These are phyloP conservation scores for grape (Vitis vinifera) DNA, from an alignment of 164 flowering plant species.

Conservation along the genomic window DNA sequence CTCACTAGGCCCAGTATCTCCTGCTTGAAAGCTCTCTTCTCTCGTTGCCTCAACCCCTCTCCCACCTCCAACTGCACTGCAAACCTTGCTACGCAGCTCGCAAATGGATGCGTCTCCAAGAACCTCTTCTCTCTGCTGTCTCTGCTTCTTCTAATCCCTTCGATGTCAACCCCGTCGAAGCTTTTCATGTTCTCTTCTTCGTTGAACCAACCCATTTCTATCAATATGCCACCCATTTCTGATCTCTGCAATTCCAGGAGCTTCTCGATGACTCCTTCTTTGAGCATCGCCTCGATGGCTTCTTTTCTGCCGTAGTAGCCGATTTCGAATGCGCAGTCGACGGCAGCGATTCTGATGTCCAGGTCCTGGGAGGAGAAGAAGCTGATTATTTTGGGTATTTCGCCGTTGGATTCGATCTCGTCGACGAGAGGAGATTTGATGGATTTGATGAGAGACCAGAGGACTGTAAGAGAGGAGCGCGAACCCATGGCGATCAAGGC, in stretches of 20 bases:
- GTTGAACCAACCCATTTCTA: constrained; percentile 40
- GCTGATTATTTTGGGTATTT: constrained; percentile 52
- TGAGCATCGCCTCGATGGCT: constrained; percentile 77
- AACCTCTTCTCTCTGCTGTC: constrained; percentile 34
- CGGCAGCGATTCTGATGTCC: constrained; percentile 29
- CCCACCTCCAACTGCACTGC: constrained; percentile 89
- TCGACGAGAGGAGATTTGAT: constrained; percentile 87
- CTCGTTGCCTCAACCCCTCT: constrained; percentile 87
- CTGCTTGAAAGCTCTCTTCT: constrained; percentile 71
- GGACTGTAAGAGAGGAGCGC: constrained; percentile 41
- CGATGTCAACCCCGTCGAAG: constrained; percentile 1
- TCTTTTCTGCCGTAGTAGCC: constrained; percentile 89
- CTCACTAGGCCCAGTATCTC: constrained; percentile 63
- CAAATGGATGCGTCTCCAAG: constrained; percentile 60
- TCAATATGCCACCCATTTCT: constrained; percentile 60
- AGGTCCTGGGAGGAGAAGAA: constrained; percentile 35
- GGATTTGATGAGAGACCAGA: constrained; percentile 51
- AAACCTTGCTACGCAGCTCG: constrained; percentile 83
- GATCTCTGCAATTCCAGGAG: constrained; percentile 77
- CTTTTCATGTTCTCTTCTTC: constrained; percentile 13
- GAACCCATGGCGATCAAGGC: constrained; percentile 52
- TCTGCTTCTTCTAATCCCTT: constrained; percentile 16
- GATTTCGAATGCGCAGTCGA: constrained; percentile 74
- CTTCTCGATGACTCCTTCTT: constrained; percentile 57
- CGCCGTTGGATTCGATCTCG: constrained; percentile 55